phyloP scores from a whole-genome alignment of 2,329 filamentous ascomycete species.

The Paecilomyces niveus region DNA sequence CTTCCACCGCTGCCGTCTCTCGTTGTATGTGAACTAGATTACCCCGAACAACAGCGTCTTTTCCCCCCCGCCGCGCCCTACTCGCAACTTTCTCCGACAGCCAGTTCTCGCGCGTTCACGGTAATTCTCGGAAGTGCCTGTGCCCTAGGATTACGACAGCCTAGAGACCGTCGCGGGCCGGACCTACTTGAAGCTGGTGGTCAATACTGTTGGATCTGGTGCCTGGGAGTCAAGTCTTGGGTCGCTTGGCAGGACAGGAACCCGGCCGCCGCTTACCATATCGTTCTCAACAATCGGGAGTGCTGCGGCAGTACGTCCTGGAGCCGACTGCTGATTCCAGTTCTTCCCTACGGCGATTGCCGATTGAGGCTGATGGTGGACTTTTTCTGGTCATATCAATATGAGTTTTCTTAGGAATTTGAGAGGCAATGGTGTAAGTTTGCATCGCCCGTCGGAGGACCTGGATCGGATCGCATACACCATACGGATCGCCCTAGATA shows the following conservation, averaged over 20 bases:
- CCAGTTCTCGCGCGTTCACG: not conserved
- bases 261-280: not conserved
- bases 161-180: not conserved
- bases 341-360: slow-evolving; percentile 7
- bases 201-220: not conserved
- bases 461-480: not conserved
- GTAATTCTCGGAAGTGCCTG: not conserved
- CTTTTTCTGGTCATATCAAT: slow-evolving; percentile 16
- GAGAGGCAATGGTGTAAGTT: slow-evolving; percentile 31
- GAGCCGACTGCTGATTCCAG: slow-evolving; percentile 11
- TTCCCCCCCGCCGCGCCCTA: not conserved
- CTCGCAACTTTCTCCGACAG: not conserved
- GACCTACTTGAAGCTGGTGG: not conserved
- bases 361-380: slow-evolving; percentile 21
- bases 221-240: not conserved
- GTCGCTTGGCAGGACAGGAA: not conserved
- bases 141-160: not conserved
- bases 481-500: not conserved
- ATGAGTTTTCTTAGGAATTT: slow-evolving; percentile 37
- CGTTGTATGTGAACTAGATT: not conserved
- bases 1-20: slow-evolving; percentile 6
- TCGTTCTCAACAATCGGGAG: slow-evolving; percentile 7
- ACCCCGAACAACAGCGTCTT: not conserved
- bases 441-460: slow-evolving; percentile 8
- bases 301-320: slow-evolving; percentile 7